Evolutionary conservation across 371 early-diverging fungal genomes (phyloP).

Genomic region (Blakeslea trispora): DNA sequence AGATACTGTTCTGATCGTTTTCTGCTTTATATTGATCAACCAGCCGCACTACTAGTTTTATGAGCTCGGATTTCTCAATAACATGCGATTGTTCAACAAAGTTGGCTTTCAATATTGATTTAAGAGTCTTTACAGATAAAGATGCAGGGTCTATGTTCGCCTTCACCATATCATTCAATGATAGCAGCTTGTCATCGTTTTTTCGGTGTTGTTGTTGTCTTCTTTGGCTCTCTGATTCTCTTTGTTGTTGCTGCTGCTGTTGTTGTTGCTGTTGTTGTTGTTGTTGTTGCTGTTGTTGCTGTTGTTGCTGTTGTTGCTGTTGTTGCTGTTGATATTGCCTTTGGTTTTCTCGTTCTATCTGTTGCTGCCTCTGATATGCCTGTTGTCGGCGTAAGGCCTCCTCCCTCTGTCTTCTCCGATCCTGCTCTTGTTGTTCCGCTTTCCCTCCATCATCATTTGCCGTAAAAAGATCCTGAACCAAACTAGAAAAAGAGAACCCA

Average conservation of each 20-base stretch:
- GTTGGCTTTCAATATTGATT: constrained; percentile 50
- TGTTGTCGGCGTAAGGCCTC: neutral
- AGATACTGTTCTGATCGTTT: neutral
- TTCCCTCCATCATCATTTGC: constrained; percentile 3
- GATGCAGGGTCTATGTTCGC: constrained; percentile 45
- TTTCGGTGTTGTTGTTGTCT: neutral
- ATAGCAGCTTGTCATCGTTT: constrained; percentile 15
- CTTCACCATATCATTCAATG: constrained; percentile 35
- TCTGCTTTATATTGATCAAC: constrained; percentile 40
- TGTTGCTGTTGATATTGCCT: constrained; percentile 15
- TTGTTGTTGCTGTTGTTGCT: constrained; percentile 2
- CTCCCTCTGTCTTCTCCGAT: neutral
- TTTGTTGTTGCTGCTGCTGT: constrained; percentile 11
- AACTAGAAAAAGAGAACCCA: constrained; percentile 16
- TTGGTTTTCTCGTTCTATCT: neutral
- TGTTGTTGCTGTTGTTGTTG: constrained; percentile 16
- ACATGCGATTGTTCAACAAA: constrained; percentile 52
- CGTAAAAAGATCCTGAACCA: constrained; percentile 17
- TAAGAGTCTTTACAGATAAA: constrained; percentile 54
- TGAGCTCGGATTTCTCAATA: constrained; percentile 57
- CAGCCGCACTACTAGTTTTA: constrained; percentile 45
- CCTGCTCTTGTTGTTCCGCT: constrained; percentile 8
- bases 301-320: constrained; percentile 6
- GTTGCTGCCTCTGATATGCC: constrained; percentile 14
- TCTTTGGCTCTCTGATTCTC: neutral